A percentile compares a stretch with the other conserved stretches of the same genome.
Conservation (phyloP, 1,284 basidiomycete species). For the Abortiporus biennis region DNA sequence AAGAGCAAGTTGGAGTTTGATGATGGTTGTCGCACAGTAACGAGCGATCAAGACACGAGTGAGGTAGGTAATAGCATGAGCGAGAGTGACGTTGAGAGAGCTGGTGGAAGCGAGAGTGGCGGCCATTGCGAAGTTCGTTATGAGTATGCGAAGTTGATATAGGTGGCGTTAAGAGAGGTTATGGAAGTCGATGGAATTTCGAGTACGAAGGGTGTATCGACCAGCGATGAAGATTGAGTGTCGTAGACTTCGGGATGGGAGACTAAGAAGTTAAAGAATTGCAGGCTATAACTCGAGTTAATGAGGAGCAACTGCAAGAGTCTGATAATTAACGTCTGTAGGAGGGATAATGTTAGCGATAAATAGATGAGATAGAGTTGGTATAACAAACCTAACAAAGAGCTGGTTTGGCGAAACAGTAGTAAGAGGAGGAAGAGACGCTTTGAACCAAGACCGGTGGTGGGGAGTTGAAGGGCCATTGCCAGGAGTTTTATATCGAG, state of each 20-base stretch:
- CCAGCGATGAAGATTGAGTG: slow-evolving; percentile 67
- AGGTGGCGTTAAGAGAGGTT: slow-evolving; percentile 16
- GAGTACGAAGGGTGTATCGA: slow-evolving; percentile 40
- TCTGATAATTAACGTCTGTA: too few relatives aligned
- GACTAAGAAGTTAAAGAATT: too few relatives aligned
- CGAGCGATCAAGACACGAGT: slow-evolving; percentile 52
- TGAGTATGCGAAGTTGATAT: slow-evolving; percentile 11
- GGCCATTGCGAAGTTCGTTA: slow-evolving; percentile 32
- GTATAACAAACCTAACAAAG: slow-evolving; percentile 27
- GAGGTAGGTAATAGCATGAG: slow-evolving; percentile 67
- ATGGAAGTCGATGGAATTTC: slow-evolving; percentile 10
- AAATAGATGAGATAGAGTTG: background rate
- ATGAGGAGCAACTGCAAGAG: too few relatives aligned
- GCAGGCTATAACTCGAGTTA: too few relatives aligned
- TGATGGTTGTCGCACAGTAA: slow-evolving; percentile 51
- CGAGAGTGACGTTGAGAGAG: slow-evolving; percentile 58
- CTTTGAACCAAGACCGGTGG: slow-evolving; percentile 31
- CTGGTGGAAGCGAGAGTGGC: slow-evolving; percentile 34
- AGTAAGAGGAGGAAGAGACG: slow-evolving; percentile 21
- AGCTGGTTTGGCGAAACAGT: slow-evolving; percentile 23
- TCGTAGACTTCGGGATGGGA: slow-evolving; percentile 21
- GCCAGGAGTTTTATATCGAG: slow-evolving; percentile 26
- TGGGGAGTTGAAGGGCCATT: slow-evolving; percentile 17
- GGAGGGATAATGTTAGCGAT: too few relatives aligned
- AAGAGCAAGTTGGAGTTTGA: slow-evolving; percentile 62